Conservation (phyloP, 495 filamentous ascomycete species). For the Pyronema omphalodes region DNA sequence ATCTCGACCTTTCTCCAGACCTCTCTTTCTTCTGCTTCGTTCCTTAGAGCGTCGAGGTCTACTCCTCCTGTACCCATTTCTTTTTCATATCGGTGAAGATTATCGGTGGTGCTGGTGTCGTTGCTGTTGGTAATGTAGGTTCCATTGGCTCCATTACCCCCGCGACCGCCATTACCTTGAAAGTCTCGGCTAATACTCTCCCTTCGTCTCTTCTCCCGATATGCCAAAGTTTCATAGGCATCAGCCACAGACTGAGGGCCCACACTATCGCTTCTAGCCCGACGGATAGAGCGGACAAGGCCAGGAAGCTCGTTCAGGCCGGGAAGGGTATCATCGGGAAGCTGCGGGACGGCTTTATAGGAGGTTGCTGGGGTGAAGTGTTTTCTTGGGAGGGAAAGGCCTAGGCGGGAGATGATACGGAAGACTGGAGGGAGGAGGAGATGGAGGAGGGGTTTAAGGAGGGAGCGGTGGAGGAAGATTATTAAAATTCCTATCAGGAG, state of each 20-base stretch:
- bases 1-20: conserved; percentile 62
- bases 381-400: conserved; percentile 58
- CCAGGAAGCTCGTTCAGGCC: conserved; percentile 65
- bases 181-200: conserved; percentile 36
- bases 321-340: conserved; percentile 66
- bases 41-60: conserved; percentile 6
- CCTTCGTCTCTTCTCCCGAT: conserved; percentile 59
- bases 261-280: conserved; percentile 73
- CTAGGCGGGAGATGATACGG: conserved; percentile 60
- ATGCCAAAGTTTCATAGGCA: conserved; percentile 90
- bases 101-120: neutral
- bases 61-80: conserved; percentile 9
- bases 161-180: conserved; percentile 7
- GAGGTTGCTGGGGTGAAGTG: conserved; percentile 79
- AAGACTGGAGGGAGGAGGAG: conserved; percentile 67
- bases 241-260: conserved; percentile 91
- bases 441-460: conserved; percentile 68
- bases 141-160: conserved; percentile 5
- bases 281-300: conserved; percentile 57
- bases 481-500: conserved; percentile 43
- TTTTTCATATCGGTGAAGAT: neutral
- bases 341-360: conserved; percentile 72
- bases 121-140: neutral
- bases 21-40: conserved; percentile 44
- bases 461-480: conserved; percentile 75